phyloP scores from a whole-genome alignment of 495 filamentous ascomycete species.

The Lasiosphaeria ovina region DNA sequence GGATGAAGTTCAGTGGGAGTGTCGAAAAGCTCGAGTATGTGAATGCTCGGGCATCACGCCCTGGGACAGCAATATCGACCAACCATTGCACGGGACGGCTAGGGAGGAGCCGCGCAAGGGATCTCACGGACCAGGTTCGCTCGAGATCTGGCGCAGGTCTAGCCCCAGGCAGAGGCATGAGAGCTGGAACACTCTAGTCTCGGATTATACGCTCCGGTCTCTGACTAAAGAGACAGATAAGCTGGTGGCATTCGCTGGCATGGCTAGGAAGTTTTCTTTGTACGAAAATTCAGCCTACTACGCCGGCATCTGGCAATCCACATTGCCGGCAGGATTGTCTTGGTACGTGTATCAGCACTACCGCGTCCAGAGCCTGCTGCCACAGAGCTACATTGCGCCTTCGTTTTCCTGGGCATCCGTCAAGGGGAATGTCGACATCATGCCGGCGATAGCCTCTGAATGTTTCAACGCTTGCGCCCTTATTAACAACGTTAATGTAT shows the following conservation, averaged over 20 bases:
- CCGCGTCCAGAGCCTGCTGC: slow-evolving; percentile 5
- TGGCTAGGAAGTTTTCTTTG: slow-evolving; percentile 3
- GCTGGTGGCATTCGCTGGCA: slow-evolving; percentile 6
- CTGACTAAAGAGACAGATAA: slow-evolving; percentile 5
- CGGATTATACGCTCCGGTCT: slow-evolving; percentile 6
- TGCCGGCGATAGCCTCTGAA: background rate
- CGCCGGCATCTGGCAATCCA: slow-evolving; percentile 4
- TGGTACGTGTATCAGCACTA: slow-evolving; percentile 7
- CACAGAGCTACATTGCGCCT: slow-evolving; percentile 7
- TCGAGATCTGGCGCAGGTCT: background rate
- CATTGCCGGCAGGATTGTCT: background rate
- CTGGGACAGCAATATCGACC: slow-evolving; percentile 4
- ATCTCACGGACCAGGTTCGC: background rate
- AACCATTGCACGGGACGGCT: background rate
- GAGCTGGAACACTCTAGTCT: slow-evolving; percentile 1
- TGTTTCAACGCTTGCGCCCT: background rate
- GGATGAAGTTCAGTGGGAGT: slow-evolving; percentile 5
- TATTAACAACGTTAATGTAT: background rate
- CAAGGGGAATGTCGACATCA: slow-evolving; percentile 5
- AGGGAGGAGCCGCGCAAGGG: slow-evolving; percentile 1
- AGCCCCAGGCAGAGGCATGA: slow-evolving; percentile 4
- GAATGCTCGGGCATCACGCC: slow-evolving; percentile 2
- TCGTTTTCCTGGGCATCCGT: slow-evolving; percentile 7
- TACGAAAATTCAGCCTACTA: slow-evolving; percentile 3
- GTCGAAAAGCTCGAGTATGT: slow-evolving; percentile 2